A percentile compares a stretch with the other conserved stretches of the same genome.
Conservation (phyloP, 2,329 filamentous ascomycete genomes). For the Fusarium stilboides region DNA sequence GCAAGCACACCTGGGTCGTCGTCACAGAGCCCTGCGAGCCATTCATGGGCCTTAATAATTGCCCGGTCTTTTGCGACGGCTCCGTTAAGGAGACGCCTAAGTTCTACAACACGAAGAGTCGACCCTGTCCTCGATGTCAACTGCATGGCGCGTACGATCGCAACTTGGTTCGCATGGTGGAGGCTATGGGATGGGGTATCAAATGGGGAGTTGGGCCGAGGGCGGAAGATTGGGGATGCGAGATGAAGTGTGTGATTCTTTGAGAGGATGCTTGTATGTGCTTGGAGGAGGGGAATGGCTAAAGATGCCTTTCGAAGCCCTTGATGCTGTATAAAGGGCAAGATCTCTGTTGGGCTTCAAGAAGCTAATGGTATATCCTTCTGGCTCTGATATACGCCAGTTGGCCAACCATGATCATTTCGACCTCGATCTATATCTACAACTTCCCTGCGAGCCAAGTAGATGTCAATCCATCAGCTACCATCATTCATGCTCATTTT, state of each 20-base stretch:
- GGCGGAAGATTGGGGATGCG: constrained; percentile 56
- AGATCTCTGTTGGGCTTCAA: not conserved
- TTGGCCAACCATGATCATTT: not conserved
- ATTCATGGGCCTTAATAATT: constrained; percentile 66
- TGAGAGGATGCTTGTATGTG: constrained; percentile 38
- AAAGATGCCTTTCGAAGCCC: not conserved
- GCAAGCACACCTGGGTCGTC: constrained; percentile 68
- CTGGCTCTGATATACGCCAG: not conserved
- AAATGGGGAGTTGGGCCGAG: constrained; percentile 65
- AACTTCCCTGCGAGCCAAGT: not conserved
- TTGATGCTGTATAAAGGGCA: not conserved
- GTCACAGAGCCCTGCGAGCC: constrained; percentile 64
- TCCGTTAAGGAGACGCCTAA: constrained; percentile 55
- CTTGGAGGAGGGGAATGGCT: not conserved
- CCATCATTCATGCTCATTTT: not conserved
- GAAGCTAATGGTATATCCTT: not conserved
- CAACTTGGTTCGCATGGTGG: constrained; percentile 64
- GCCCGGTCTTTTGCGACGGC: constrained; percentile 60
- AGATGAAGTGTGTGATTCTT: constrained; percentile 55
- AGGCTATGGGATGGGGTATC: constrained; percentile 60
- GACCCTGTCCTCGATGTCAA: constrained; percentile 61
- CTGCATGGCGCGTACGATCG: constrained; percentile 62
- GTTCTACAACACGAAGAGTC: constrained; percentile 55
- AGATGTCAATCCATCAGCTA: not conserved
- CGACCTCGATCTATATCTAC: not conserved